Evolutionary conservation across 2,329 filamentous ascomycete genomes (phyloP), one percentile per base, ranked within the genome.

Genomic region (Talaromyces sp.): DNA sequence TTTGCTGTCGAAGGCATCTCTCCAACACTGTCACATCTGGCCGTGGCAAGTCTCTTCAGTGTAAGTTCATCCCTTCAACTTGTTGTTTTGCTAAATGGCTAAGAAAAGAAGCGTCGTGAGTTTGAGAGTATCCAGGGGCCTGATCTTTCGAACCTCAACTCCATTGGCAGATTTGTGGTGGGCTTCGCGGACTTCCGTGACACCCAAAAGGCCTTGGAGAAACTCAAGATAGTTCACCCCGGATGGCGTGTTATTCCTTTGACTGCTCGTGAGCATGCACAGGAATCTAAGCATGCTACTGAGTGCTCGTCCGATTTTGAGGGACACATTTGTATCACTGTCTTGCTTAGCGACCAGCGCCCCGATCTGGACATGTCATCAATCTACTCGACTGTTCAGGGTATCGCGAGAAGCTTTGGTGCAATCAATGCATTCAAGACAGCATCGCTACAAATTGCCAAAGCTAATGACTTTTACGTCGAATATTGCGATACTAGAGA

Each of bases 131-230:
- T 78, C 53, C 73, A 72, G 61, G 69, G 72, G 17, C 72, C 77
- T 59, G 69, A 75, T 53, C 68, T 76, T 41, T 69, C 67, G 27
- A 70, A 74, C 32, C 63, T 78, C 27, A 65, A 64, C 54, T 66
- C 69, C 52, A 67, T 67, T 51, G 77, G 79, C 3, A 79, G 75
- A 54, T 77, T 85, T 31, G 83, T 80, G 60, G 72, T 86, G 26
- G 80, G 79, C 4, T 87, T 88, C 65, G 74, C 79, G 7, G 86
- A 89, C 65, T 81, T 87, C 55, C 80, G 83, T 55, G 85, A 88
- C 69, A 80, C 86, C 7, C 81, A 78, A 57, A 76, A 78, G 32
- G 78, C 82, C 8, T 75, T 80, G 59, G 74, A 79, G 12, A 81
- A 80, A 56, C 69, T 83, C 29, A 73, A 76, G 1, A 65, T 79